Conservation (phyloP, 208 protist genomes). For the Leishmania arabica region DNA sequence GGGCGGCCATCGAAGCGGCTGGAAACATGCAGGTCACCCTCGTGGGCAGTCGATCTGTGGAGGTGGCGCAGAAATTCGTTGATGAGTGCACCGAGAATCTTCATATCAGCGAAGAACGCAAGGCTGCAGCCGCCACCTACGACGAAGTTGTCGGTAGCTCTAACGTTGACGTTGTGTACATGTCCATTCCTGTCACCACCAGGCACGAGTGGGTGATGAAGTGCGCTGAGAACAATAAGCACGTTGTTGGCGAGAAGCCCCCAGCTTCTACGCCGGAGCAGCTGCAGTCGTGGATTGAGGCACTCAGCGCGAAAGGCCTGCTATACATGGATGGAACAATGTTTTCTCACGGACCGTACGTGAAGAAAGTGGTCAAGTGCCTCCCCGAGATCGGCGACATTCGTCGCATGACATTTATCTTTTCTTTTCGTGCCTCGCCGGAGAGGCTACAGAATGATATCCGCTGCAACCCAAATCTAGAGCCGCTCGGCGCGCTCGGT, state of each 20-base stretch:
- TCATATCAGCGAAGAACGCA: constrained; percentile 30
- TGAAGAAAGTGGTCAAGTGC: constrained; percentile 22
- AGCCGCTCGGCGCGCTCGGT: constrained; percentile 59
- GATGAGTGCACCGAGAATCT: constrained; percentile 29
- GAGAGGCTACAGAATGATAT: constrained; percentile 41
- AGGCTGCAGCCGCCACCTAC: constrained; percentile 25
- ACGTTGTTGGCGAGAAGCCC: constrained; percentile 68
- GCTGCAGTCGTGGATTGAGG: constrained; percentile 57
- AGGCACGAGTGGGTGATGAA: constrained; percentile 50
- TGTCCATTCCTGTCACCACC: constrained; percentile 42
- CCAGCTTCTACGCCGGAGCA: constrained; percentile 28
- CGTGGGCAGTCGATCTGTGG: constrained; percentile 32
- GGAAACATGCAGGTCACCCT: constrained; percentile 40
- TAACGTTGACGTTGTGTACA: constrained; percentile 46
- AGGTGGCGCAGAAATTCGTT: constrained; percentile 23
- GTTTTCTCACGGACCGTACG: constrained; percentile 50
- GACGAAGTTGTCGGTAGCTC: constrained; percentile 20
- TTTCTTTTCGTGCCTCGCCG: constrained; percentile 32
- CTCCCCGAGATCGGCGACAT: constrained; percentile 33
- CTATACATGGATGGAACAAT: constrained; percentile 77
- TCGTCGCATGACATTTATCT: constrained; percentile 34
- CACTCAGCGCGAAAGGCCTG: constrained; percentile 38
- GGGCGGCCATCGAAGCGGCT: constrained; percentile 37
- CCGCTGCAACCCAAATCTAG: constrained; percentile 40
- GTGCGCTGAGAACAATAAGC: constrained; percentile 56